Conservation (phyloP, 306 rosid species). For the Rosa chinensis region DNA sequence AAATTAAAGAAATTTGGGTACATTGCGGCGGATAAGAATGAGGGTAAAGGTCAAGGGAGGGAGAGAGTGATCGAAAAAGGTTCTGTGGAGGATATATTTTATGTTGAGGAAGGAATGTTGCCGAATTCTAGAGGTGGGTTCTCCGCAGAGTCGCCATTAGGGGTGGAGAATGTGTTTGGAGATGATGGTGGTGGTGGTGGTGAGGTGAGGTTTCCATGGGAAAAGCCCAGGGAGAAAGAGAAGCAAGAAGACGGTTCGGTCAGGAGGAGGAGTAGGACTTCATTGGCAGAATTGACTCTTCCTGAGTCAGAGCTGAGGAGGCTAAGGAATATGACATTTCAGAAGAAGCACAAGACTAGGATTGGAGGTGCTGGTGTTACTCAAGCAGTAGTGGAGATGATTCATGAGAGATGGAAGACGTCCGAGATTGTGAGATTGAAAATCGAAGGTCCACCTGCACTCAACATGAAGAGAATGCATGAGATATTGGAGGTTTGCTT, state of each 20-base stretch:
- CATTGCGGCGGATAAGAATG: conserved; percentile 43
- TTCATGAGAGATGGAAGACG: conserved; percentile 84
- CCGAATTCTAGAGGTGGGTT: conserved; percentile 84
- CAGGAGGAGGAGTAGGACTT: conserved; percentile 52
- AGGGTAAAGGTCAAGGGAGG: conserved; percentile 25
- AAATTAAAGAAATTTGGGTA: conserved; percentile 84
- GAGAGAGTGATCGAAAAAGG: conserved; percentile 74
- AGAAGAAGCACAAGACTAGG: conserved; percentile 96
- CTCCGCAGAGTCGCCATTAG: conserved; percentile 62
- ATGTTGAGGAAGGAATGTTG: conserved; percentile 84
- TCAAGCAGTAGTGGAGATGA: conserved; percentile 77
- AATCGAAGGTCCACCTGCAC: conserved; percentile 89
- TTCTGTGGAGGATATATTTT: conserved; percentile 85
- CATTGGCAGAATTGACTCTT: conserved; percentile 84
- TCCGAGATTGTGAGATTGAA: conserved; percentile 85
- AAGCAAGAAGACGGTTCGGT: conserved; percentile 26
- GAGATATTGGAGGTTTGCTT: conserved; percentile 89
- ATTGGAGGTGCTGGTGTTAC: conserved; percentile 84
- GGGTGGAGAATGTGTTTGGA: conserved; percentile 59
- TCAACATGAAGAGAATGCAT: conserved; percentile 95
- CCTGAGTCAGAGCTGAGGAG: conserved; percentile 92
- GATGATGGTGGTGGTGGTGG: conserved; percentile 48
- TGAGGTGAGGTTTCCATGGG: conserved; percentile 93
- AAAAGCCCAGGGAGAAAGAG: conserved; percentile 59
- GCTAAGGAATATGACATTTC: conserved; percentile 68